Base-by-base conservation (phyloP, 1,284 basidiomycete species). In the Trametes polyzona region DNA sequence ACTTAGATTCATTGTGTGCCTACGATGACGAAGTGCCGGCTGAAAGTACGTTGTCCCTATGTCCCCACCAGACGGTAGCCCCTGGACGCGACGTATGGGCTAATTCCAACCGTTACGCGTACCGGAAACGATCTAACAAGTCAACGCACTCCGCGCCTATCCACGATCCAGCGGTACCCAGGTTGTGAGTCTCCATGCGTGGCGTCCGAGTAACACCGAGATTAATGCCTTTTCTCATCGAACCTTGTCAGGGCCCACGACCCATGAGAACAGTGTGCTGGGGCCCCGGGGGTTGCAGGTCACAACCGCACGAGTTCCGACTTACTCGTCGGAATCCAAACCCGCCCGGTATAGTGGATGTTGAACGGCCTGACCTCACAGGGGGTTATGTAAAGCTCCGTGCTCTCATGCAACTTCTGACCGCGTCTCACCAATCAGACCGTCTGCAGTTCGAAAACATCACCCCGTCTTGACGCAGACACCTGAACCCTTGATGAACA, bases 191-290 rank as follows among this genome's bases (percentile, higher is more conserved):
- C 24, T 37, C 33, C 19, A n/a, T 33, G 42, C 50, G 39, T 29
- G 47, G 24, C 41, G 27, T 35, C 47, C 30, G 36, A 56, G 40
- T 42, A 41, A n/a, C 23, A 17, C 54, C 36, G 42, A 52, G 23
- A 52, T 55, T 41, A 50, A 50, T 17, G 7, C 21, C 21, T 42
- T 35, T 30, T 52, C 27, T 37, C 41, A 33, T 19, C 5, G 29
- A 56, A 56, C 41, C 37, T 49, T 32, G 23, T 52, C 4, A 23
- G 21, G n/a, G 32, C 44, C 29, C 50, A 49, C 47, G 36, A 40
- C 30, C 36, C 51, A 49, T 47, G 58, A 48, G 58, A 53, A 55
- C 26, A 16, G 17, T 21, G 52, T 36, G 37, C 50, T 23, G 47
- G 40, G 23, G 35, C 26, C 33, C 37, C 41, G 37, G 37, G 19